Evolutionary conservation across 2,329 filamentous ascomycete genomes (phyloP).

Genomic region (Colletotrichum siamense): DNA sequence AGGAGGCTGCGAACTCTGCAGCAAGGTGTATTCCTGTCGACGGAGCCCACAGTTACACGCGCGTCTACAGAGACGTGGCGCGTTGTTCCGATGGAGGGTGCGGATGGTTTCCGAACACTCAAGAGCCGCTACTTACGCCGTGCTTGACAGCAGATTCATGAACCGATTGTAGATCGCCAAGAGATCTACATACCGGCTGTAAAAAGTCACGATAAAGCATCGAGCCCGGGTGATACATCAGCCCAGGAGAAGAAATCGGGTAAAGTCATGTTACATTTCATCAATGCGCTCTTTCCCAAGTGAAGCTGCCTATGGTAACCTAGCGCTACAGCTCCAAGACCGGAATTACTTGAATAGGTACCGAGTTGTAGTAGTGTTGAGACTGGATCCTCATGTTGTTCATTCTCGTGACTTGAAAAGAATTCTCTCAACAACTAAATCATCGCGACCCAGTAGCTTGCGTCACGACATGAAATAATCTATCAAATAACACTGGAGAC

Average conservation of each 20-base stretch:
- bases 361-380: background rate
- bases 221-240: background rate
- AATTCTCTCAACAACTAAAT: background rate
- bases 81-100: background rate
- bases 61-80: background rate
- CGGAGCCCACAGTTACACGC: background rate
- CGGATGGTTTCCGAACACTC: background rate
- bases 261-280: background rate
- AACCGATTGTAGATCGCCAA: background rate
- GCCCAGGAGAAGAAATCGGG: background rate
- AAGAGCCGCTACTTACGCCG: background rate
- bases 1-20: background rate
- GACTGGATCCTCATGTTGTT: background rate
- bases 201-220: background rate
- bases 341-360: background rate
- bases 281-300: background rate
- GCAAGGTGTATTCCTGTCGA: background rate
- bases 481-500: background rate
- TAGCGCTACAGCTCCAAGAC: background rate
- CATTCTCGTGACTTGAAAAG: background rate
- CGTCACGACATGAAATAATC: background rate
- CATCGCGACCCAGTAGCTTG: background rate
- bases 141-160: background rate
- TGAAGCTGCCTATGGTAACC: background rate
- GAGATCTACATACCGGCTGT: background rate